Percentiles rank a stretch among this genome's conserved stretches.
phyloP scores from a whole-genome alignment of 2,329 filamentous ascomycete genomes.

The Lasiodiplodia gonubiensis region DNA sequence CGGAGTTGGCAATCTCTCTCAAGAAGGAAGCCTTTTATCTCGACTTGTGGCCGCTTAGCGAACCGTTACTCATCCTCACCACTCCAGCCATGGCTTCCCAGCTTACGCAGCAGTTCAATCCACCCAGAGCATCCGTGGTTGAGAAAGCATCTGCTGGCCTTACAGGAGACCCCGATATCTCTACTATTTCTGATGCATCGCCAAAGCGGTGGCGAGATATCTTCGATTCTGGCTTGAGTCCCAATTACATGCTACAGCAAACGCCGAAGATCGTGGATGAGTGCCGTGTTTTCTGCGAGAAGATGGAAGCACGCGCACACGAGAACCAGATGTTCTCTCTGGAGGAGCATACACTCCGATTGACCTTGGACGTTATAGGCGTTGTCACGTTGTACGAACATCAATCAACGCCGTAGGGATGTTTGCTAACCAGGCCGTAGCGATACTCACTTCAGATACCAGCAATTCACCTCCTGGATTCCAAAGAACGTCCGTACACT shows the following conservation, averaged over 20 bases:
- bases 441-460: neutral
- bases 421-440: neutral
- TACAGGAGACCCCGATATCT: slow-evolving; percentile 34
- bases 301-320: slow-evolving; percentile 33
- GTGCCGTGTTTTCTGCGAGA: slow-evolving; percentile 39
- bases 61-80: slow-evolving; percentile 43
- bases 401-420: neutral
- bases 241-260: slow-evolving; percentile 40
- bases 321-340: slow-evolving; percentile 37
- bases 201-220: slow-evolving; percentile 29
- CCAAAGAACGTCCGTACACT: neutral
- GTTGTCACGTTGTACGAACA: slow-evolving; percentile 31
- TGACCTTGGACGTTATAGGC: slow-evolving; percentile 40
- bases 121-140: neutral
- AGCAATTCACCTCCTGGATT: neutral
- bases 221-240: slow-evolving; percentile 41
- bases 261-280: slow-evolving; percentile 43
- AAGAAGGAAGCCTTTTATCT: slow-evolving; percentile 47
- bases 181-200: slow-evolving; percentile 30
- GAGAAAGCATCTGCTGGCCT: neutral
- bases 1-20: neutral
- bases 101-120: neutral
- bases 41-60: slow-evolving; percentile 52
- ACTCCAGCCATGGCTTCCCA: slow-evolving; percentile 44
- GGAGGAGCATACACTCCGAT: slow-evolving; percentile 34